Evolutionary conservation across 2,329 filamentous ascomycete genomes (phyloP).

Genomic region (Paraphaeosphaeria sporulosa): DNA sequence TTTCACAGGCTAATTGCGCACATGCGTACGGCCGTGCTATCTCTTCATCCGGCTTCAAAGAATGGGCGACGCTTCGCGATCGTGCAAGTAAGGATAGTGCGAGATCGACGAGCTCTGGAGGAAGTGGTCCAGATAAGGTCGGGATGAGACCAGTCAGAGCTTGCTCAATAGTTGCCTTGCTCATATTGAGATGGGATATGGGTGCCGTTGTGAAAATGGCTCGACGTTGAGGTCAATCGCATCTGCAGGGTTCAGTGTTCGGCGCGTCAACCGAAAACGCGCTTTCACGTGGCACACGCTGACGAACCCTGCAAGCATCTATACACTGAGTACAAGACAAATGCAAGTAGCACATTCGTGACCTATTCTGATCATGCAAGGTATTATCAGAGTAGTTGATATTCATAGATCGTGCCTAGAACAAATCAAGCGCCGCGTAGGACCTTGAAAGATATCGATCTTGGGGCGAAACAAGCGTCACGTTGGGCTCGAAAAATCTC

Average conservation of each 20-base stretch:
- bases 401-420: no score
- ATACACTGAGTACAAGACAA: no score
- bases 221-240: background rate
- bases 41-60: constrained; percentile 46
- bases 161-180: constrained; percentile 37
- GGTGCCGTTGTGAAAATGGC: background rate
- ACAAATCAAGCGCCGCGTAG: no score
- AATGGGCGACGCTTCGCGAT: constrained; percentile 58
- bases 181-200: constrained; percentile 37
- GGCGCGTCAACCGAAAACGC: constrained; percentile 5
- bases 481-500: no score
- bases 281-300: background rate
- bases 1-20: constrained; percentile 76
- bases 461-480: background rate
- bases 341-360: no score
- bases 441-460: no score
- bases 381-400: no score
- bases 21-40: constrained; percentile 49
- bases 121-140: constrained; percentile 43
- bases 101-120: constrained; percentile 42
- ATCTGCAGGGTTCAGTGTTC: background rate
- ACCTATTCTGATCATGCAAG: no score
- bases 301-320: background rate
- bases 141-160: constrained; percentile 53
- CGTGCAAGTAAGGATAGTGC: constrained; percentile 45